Conservation (phyloP, 2,329 filamentous ascomycete genomes). For the Chaetomium sp. region DNA sequence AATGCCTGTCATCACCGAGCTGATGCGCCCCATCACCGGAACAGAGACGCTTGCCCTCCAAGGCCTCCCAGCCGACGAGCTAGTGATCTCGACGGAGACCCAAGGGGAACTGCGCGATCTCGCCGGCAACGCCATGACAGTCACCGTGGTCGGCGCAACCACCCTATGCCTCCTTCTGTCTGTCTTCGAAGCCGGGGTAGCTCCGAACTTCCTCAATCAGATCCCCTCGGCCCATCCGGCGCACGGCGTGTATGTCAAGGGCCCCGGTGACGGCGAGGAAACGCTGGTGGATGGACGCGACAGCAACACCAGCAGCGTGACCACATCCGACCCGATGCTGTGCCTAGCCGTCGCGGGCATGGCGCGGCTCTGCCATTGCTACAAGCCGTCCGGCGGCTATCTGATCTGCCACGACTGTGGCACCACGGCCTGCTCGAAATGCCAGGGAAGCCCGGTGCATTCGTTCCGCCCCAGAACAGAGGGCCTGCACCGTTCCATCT, state of each 20-base stretch:
- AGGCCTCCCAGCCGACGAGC: conserved; percentile 57
- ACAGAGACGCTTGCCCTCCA: conserved; percentile 60
- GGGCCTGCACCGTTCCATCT: background rate
- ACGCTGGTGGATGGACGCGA: background rate
- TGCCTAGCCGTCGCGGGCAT: background rate
- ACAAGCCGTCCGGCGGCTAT: conserved; percentile 25
- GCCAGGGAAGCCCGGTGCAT: conserved; percentile 36
- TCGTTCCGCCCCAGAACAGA: conserved; percentile 14
- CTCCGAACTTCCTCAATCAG: background rate
- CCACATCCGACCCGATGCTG: background rate
- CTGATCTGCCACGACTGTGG: conserved; percentile 32
- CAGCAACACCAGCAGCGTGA: background rate
- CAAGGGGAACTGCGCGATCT: conserved; percentile 59
- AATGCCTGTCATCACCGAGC: conserved; percentile 52
- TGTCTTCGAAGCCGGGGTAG: background rate
- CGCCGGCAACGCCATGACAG: conserved; percentile 75
- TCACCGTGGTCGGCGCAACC: conserved; percentile 61
- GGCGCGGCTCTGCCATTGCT: conserved; percentile 17
- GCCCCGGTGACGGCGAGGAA: background rate
- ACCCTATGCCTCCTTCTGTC: conserved; percentile 53
- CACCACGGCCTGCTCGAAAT: conserved; percentile 33
- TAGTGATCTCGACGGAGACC: conserved; percentile 59
- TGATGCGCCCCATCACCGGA: conserved; percentile 55
- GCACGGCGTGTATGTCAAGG: background rate
- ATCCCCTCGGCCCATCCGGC: background rate